A percentile compares a stretch with the other conserved stretches of the same genome.
phyloP scores from a whole-genome alignment of 164 flowering plant genomes.

The grape (Vitis vinifera) region ASM3070453v1 NC_081819.1:19154501-19155000 shows the following conservation, averaged over 20 bases:
- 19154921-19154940: not conserved
- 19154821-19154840: conserved; percentile 74
- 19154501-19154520: conserved; percentile 91
- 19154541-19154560: conserved; percentile 84
- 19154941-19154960: conserved; percentile 11
- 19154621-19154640: conserved; percentile 97
- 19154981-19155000: conserved; percentile 9
- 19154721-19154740: conserved; percentile 90
- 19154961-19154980: not conserved
- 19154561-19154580: conserved; percentile 86
- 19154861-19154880: not conserved
- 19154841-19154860: not conserved
- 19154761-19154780: conserved; percentile 99
- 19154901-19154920: not conserved
- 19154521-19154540: conserved; percentile 93
- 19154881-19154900: not conserved
- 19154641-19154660: conserved; percentile 86
- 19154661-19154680: conserved; percentile 94
- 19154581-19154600: conserved; percentile 71
- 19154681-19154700: conserved; percentile 86
- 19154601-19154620: conserved; percentile 95
- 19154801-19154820: conserved; percentile 96
- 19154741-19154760: conserved; percentile 97
- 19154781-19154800: conserved; percentile 93
- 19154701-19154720: conserved; percentile 88